These are phyloP conservation scores for Brassica hybrid DNA, from an alignment of 441 rosid genomes.

Conservation along the genomic window DNA sequence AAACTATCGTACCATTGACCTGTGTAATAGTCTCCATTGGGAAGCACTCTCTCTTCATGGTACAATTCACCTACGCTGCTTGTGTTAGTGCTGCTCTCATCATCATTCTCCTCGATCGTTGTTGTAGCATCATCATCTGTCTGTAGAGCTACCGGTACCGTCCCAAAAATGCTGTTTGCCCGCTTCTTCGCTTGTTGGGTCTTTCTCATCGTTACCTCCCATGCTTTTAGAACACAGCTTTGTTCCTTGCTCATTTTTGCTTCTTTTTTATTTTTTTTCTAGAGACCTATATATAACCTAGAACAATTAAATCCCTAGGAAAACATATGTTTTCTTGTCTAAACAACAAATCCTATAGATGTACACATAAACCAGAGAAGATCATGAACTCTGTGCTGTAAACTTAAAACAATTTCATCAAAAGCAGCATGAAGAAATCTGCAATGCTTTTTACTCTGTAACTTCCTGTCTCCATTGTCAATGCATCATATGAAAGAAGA, in stretches of 20 bases:
- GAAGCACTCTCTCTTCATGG: conserved; percentile 55
- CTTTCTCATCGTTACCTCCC: conserved; percentile 62
- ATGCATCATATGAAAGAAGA: conserved; percentile 9
- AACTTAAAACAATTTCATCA: conserved; percentile 30
- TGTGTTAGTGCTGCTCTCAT: conserved; percentile 28
- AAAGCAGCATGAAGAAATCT: conserved; percentile 29
- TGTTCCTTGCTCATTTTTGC: conserved; percentile 53
- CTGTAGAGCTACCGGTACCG: conserved; percentile 51
- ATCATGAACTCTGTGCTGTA: conserved; percentile 29
- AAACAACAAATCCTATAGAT: conserved; percentile 33
- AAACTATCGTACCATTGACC: conserved; percentile 69
- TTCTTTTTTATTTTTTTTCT: background rate
- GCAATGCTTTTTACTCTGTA: conserved; percentile 13
- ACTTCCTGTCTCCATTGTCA: conserved; percentile 20
- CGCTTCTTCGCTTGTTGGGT: conserved; percentile 63
- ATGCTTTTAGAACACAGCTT: conserved; percentile 53
- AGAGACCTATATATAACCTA: conserved; percentile 18
- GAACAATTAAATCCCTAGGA: conserved; percentile 7
- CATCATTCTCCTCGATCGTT: conserved; percentile 35
- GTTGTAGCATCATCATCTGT: conserved; percentile 48
- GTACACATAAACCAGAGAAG: conserved; percentile 35
- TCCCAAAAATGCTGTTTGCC: conserved; percentile 61
- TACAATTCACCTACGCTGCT: conserved; percentile 45
- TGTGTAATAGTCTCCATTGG: conserved; percentile 70
- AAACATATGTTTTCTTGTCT: conserved; percentile 20